Base-by-base conservation (phyloP, 306 rosid species). In the Gleditsia sinensis region DNA sequence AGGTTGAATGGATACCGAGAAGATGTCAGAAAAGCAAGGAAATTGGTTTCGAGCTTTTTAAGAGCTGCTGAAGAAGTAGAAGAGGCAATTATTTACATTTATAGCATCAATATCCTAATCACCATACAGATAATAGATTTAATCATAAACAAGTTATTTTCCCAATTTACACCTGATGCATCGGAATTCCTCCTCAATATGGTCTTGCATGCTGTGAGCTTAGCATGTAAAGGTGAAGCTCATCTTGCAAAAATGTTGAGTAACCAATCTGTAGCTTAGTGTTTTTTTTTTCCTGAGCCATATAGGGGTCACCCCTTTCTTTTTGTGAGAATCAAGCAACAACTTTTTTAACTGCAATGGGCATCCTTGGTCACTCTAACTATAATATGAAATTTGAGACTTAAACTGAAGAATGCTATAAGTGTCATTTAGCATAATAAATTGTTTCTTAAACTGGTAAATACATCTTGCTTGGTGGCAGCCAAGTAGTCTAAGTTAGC, bases 1-100 rank as follows among this genome's bases (percentile, higher is more conserved):
- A 89, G 97, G 30, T 45, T 91, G 78, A 91, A 86, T 69, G 97
- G 73, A n/a, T 94, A 85, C 81, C 97, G 93, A 0, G 85, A 94
- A 81, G 97, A 94, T 69, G 82, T 91, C 32, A 76, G 63, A 57
- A 87, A 88, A 50, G 98, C 98, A 19, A 77, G 95, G 48, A 88
- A 61, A 76, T 75, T 94, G 79, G 86, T 94, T 81, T 80, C 98
- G 0, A 91, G 89, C 86, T 87, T 94, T 19, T 80, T 94, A 50
- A 85, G 81, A 79, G 86, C 97, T 11, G 90, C 85, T 30, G 98
- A 94, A 71, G 97, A 94, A 87, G 95, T 94, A 68, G 98, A 94
- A 86, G 91, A 90, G 96, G 98, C 91, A 83, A 72, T 69, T 61
- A 46, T 59, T 68, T 73, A 67, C 48, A 53, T 58, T 77, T 69